These are phyloP conservation scores for Dissophora ornata DNA, from an alignment of 192 early-diverging fungal genomes.

Conservation along the genomic window DNA sequence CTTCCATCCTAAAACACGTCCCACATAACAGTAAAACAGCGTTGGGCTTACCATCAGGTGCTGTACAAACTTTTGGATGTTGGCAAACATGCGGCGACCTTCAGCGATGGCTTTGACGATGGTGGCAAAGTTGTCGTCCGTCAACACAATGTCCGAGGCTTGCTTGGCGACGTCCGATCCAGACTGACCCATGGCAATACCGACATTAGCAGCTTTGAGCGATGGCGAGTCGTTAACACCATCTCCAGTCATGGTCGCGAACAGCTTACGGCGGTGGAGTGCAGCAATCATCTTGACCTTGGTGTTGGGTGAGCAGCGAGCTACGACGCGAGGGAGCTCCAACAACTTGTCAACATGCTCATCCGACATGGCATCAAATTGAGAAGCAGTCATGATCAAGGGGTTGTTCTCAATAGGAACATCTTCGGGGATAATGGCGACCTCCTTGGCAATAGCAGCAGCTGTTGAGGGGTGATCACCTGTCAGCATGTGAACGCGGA, in stretches of 20 bases:
- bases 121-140: constrained; percentile 86
- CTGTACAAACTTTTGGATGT: constrained; percentile 79
- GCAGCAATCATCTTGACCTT: constrained; percentile 98
- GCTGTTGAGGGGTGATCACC: constrained; percentile 93
- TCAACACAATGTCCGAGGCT: constrained; percentile 91
- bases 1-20: too few relatives aligned
- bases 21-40: too few relatives aligned
- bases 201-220: constrained; percentile 80
- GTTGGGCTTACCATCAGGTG: constrained; percentile 71
- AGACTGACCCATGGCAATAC: constrained; percentile 90
- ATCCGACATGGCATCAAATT: constrained; percentile 87
- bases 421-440: constrained; percentile 51
- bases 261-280: constrained; percentile 77
- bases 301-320: constrained; percentile 94
- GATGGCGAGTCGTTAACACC: constrained; percentile 79
- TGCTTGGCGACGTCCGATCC: constrained; percentile 96
- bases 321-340: constrained; percentile 93
- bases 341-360: constrained; percentile 79
- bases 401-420: constrained; percentile 63
- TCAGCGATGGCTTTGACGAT: constrained; percentile 85
- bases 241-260: constrained; percentile 91
- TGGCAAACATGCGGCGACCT: constrained; percentile 84
- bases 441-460: constrained; percentile 87
- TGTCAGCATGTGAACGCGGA: constrained; percentile 96
- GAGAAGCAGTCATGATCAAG: constrained; percentile 84